Evolutionary conservation across 345 rosid genomes (phyloP), one percentile per base, ranked within the genome.

Genomic region (Eucalyptus tenuipes): DNA sequence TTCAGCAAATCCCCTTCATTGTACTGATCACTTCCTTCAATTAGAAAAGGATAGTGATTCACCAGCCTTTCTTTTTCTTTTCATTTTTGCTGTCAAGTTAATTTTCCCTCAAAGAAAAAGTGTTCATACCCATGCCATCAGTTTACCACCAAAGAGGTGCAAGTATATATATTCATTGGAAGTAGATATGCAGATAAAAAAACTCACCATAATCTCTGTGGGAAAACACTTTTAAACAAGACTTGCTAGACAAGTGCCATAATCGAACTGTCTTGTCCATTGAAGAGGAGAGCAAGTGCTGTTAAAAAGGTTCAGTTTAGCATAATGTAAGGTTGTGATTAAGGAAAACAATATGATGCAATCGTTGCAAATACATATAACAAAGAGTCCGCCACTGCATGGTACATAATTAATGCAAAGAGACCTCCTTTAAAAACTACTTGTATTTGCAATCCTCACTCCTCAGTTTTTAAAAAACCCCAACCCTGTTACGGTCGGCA

Each of bases 261-360:
- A 98, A 92, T 52, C 99, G 97, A 88, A 98, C 99, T 22, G 99
- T 98, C 92, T 98, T 98, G 93, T 98, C 99, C 99, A 97, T 98
- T 85, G 99, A 98, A 87, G 99, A 95, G 87, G 99, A 98, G 75
- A 98, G 98, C 93, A 97, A 92, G 79, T 93, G 95, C 99, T 98
- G 96, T 64, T 89, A 90, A 86, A 57, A 92, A 89, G 80, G 88
- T 86, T 81, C 8, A 89, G 47, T 48, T 85, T 86, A 75, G 47
- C 82, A 75, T 52, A 52, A 52, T 37, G 27, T 40, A 20, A 75
- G 27, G 82, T 40, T 42, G 15, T 40, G 47, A 75, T 75, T 20
- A 75, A 75, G 82, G 27, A 40, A 75, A 75, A 27, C 42, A 75
- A 37, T 27, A 75, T 20, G 47, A 75, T 37, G 82, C 47, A 75